A percentile compares a stretch with the other conserved stretches of the same genome.
Conservation (phyloP, 768 basidiomycete species). For the Tulasnella sp. region DNA sequence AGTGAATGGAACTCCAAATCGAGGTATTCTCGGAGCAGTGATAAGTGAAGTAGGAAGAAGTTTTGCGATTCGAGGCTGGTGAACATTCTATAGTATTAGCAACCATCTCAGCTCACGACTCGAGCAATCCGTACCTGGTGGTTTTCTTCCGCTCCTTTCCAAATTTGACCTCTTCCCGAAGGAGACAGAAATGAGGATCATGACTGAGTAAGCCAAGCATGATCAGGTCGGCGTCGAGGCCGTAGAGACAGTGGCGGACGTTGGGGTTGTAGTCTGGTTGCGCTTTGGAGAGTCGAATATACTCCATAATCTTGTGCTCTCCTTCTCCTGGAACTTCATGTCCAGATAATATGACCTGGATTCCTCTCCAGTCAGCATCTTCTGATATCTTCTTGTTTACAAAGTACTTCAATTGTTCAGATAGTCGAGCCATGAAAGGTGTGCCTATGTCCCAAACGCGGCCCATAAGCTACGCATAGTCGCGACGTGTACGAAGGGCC, state of each 20-base stretch:
- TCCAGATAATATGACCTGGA: slow-evolving; percentile 90
- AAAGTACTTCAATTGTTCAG: slow-evolving; percentile 89
- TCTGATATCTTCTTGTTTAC: slow-evolving; percentile 97
- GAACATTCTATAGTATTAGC: not conserved
- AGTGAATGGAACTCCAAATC: slow-evolving; percentile 81
- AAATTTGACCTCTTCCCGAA: slow-evolving; percentile 98
- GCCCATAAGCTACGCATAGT: not conserved
- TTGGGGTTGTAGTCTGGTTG: slow-evolving; percentile 97
- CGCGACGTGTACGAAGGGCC: not conserved
- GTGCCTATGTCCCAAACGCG: slow-evolving; percentile 55
- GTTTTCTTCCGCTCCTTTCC: slow-evolving; percentile 77
- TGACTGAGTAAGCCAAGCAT: slow-evolving; percentile 97
- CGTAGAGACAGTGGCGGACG: slow-evolving; percentile 95
- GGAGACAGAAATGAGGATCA: slow-evolving; percentile 96
- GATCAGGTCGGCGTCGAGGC: slow-evolving; percentile 95
- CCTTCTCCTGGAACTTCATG: slow-evolving; percentile 99
- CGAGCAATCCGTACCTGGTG: slow-evolving; percentile 43
- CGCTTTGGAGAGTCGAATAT: slow-evolving; percentile 89
- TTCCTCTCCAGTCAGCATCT: slow-evolving; percentile 90
- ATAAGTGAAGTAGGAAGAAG: slow-evolving; percentile 93
- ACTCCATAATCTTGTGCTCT: slow-evolving; percentile 99
- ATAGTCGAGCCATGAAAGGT: slow-evolving; percentile 91
- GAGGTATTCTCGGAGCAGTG: slow-evolving; percentile 92
- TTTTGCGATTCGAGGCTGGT: slow-evolving; percentile 67
- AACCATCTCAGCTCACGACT: not conserved